Base-by-base conservation (phyloP, 2,329 filamentous ascomycete genomes). In the Alternaria arborescens region DNA sequence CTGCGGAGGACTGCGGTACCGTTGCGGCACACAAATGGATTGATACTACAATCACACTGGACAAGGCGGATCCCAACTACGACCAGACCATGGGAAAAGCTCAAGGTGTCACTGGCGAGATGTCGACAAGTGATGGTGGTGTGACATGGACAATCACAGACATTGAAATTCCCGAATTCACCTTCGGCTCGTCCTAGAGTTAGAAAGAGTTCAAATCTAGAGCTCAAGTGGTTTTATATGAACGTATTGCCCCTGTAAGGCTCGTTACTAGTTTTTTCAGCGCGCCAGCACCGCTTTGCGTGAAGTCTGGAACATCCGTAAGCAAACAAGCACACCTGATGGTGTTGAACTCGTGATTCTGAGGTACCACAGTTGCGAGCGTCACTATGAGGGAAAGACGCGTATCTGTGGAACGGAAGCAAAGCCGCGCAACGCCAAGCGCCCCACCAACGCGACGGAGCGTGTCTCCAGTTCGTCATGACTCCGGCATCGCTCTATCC, bases 111-210 rank as follows among this genome's bases (percentile, higher is more conserved):
- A 80, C 77, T 10, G 80, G 78, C 8, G 72, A 78, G 8, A 75
- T 82, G 75, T 68, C 71, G 34, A 82, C 79, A 6, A 70, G 51
- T 12, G 80, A 83, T 56, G 75, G 74, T 30, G 81, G 81, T 8
- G 78, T 78, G 66, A 82, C 80, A 5, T 82, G 80, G 80, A 79
- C 71, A n/a, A 76, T 82, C 28, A 75, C 62, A 26, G 78, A 73
- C 10, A 81, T 82, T n/a, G 51, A 68, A 4, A 68, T 71, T 51
- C 68, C 68, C 2, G 26, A 62, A 28, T 71, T 66, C 40, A 68
- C 61, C 1, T 71, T 70, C 41, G 66, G 66, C n/a, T 24, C 56
- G 30, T 58, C n/a, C 5, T 50, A 50, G n/a, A 50, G n/a, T 12
- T 14, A 20, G 1, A 7, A 10, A 8, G 0, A 16, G 20, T 16